Conservation (phyloP, 1,284 basidiomycete genomes). For the Phellopilus nigrolimitatus region DNA sequence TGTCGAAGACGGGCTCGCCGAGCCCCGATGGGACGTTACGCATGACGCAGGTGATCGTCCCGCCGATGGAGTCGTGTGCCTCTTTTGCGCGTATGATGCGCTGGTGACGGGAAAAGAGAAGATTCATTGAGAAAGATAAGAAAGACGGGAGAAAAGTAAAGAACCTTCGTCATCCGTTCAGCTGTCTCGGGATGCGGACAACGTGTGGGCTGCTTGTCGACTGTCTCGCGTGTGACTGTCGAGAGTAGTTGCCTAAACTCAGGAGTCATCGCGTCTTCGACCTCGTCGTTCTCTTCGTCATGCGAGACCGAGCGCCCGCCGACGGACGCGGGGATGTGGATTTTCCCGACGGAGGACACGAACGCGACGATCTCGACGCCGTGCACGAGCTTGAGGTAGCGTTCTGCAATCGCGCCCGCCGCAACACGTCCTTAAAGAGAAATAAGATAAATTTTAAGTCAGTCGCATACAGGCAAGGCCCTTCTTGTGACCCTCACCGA, state of each 20-base stretch:
- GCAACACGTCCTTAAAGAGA: slow-evolving; percentile 77
- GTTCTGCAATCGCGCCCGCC: slow-evolving; percentile 97
- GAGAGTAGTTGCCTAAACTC: slow-evolving; percentile 82
- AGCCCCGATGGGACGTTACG: slow-evolving; percentile 86
- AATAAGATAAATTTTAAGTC: not conserved
- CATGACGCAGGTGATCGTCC: slow-evolving; percentile 95
- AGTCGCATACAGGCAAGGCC: not conserved
- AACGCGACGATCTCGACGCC: slow-evolving; percentile 97
- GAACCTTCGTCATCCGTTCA: slow-evolving; percentile 84
- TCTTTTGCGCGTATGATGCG: slow-evolving; percentile 93
- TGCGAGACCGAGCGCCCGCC: slow-evolving; percentile 36
- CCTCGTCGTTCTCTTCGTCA: slow-evolving; percentile 62
- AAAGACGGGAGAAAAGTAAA: slow-evolving; percentile 18
- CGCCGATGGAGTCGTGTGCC: slow-evolving; percentile 91
- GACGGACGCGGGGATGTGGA: slow-evolving; percentile 65
- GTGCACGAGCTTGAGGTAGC: slow-evolving; percentile 84
- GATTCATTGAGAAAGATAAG: not conserved
- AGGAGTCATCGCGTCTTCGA: slow-evolving; percentile 74
- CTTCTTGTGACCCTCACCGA: slow-evolving; percentile 50
- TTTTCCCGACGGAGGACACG: slow-evolving; percentile 92
- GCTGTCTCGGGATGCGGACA: slow-evolving; percentile 90
- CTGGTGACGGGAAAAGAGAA: slow-evolving; percentile 35
- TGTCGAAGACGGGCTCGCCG: slow-evolving; percentile 98
- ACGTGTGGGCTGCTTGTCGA: slow-evolving; percentile 85
- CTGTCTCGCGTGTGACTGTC: slow-evolving; percentile 80